These are phyloP conservation scores for Arabidopsis thaliana DNA, from an alignment of 345 rosid genomes.

Conservation along the genomic window DNA sequence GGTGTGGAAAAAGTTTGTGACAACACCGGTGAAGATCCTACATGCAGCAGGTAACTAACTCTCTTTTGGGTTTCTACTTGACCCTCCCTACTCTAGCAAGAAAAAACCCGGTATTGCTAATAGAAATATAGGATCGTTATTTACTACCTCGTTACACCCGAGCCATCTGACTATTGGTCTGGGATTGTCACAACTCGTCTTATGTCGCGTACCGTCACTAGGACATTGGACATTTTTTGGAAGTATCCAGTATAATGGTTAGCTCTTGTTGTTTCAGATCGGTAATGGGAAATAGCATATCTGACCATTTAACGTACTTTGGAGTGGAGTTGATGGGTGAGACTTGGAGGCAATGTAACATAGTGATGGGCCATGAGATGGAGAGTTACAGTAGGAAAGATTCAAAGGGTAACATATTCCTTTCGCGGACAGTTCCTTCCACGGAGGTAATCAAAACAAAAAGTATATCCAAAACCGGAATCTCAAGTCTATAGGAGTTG, in stretches of 20 bases:
- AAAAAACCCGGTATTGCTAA: neutral
- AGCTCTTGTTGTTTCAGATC: conserved; percentile 53
- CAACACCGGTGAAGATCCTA: conserved; percentile 76
- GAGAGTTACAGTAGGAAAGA: conserved; percentile 56
- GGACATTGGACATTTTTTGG: neutral
- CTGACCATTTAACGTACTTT: conserved; percentile 74
- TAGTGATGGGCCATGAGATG: conserved; percentile 58
- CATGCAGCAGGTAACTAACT: conserved; percentile 66
- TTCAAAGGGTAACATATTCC: conserved; percentile 61
- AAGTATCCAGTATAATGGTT: conserved; percentile 23
- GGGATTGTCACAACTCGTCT: neutral
- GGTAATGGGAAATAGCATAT: conserved; percentile 71
- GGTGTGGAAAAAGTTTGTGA: conserved; percentile 74
- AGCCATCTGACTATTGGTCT: neutral
- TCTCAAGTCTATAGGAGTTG: conserved; percentile 15
- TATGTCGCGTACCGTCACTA: neutral
- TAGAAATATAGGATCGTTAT: conserved; percentile 21
- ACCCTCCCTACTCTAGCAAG: conserved; percentile 1
- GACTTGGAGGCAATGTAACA: conserved; percentile 70
- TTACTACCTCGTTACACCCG: neutral
- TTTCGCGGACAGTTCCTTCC: conserved; percentile 51
- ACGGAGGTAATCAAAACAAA: conserved; percentile 43
- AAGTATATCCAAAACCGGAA: conserved; percentile 26
- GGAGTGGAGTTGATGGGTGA: conserved; percentile 68
- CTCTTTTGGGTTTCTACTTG: neutral